Base-by-base conservation (phyloP, 176 grass and related monocot genomes). In the Eragrostis curvula region DNA sequence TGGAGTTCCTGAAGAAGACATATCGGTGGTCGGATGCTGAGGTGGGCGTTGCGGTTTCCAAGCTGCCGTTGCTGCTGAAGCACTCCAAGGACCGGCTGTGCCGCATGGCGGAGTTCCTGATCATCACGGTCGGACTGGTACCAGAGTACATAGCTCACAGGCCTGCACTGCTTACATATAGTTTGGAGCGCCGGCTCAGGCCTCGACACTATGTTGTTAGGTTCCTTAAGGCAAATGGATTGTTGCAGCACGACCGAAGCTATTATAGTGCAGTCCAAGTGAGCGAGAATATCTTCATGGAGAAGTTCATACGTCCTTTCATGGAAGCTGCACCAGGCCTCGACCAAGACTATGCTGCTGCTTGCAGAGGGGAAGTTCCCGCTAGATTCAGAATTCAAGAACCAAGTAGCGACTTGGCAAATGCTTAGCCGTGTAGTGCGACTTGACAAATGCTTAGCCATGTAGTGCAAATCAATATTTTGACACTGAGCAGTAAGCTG, bases 91-190 rank as follows among this genome's bases (percentile, higher is more conserved):
- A 92, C 15, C 85, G 86, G 64, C 56, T 92, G 53, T 7, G 18
- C n/a, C 77, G 48, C 41, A 73, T 73, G 52, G 42, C 85, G 0
- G 84, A 92, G 45, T 95, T 90, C 68, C 51, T 95, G 13, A 81
- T 77, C 9, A 80, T 46, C 6, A 60, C 85, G 85, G 84, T 82
- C 1, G 86, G 84, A 6, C 70, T 83, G 51, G 85, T 80, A 11
- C 71, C 81, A 0, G 80, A 79, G 16, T 81, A 87, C 56, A 67
- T 94, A 20, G 89, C 89, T 53, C 51, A 58, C 64, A 73, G 66
- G 55, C 92, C 89, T 5, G 79, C 82, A 3, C 32, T 94, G 43
- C 79, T 94, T 64, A 83, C 81, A n/a, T 89, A 84, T 30, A 94
- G 86, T 58, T 25, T 91, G 73, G 89, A 90, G 77, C 65, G 63